Evolutionary conservation across 202 grass and related monocot genomes (phyloP).

Genomic region (Bolboschoenoplectus hybrid): DNA sequence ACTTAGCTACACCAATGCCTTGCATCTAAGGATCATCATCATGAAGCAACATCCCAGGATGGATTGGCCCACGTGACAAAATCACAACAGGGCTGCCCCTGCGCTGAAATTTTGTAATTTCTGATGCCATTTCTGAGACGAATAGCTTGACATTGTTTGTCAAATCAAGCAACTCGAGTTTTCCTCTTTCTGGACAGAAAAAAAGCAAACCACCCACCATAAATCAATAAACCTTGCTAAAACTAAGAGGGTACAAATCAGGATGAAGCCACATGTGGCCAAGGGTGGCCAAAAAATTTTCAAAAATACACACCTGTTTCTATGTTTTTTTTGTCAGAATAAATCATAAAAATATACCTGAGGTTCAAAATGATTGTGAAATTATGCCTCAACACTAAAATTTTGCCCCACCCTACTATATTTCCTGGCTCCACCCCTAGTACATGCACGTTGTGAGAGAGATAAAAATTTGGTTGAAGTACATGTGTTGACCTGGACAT

Average conservation of each 20-base stretch:
- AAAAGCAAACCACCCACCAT: conserved; percentile 15
- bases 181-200: conserved; percentile 20
- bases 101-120: conserved; percentile 31
- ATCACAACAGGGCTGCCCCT: conserved; percentile 24
- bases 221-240: conserved; percentile 17
- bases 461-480: neutral
- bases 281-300: neutral
- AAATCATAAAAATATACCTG: neutral
- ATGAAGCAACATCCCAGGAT: conserved; percentile 15
- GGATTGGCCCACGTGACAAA: neutral
- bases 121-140: conserved; percentile 13
- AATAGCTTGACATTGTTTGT: conserved; percentile 16
- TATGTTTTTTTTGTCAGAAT: neutral
- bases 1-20: neutral
- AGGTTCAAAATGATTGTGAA: neutral
- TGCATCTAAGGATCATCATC: conserved; percentile 34
- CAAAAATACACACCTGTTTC: neutral
- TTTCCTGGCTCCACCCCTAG: too few species aligned
- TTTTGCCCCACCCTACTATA: too few species aligned
- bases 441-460: too few species aligned
- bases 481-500: neutral
- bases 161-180: conserved; percentile 32
- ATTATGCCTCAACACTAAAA: neutral
- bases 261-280: too few species aligned
- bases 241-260: neutral